A percentile compares a stretch with the other conserved stretches of the same genome.
phyloP scores from a whole-genome alignment of 768 basidiomycete species.

The Pleurotus salmoneostramineus region DNA sequence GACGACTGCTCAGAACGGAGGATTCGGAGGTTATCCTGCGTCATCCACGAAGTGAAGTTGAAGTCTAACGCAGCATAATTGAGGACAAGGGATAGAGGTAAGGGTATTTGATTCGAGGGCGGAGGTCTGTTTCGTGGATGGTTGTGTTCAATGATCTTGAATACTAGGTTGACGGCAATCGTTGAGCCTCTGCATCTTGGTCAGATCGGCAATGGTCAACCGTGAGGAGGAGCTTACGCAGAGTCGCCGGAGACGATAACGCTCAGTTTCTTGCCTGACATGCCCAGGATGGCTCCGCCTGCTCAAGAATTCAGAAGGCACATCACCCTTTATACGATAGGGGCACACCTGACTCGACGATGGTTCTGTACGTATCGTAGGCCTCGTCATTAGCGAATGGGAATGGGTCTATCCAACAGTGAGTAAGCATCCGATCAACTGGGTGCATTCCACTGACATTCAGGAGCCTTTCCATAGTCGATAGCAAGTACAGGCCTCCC shows the following conservation, averaged over 20 bases:
- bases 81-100: conserved; percentile 80
- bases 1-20: conserved; percentile 86
- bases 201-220: conserved; percentile 9
- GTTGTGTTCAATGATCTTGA: conserved; percentile 76
- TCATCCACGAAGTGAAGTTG: conserved; percentile 98
- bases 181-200: conserved; percentile 69
- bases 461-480: conserved; percentile 96
- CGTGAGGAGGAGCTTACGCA: conserved; percentile 59
- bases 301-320: background rate
- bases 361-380: conserved; percentile 82
- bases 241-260: conserved; percentile 90
- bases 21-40: conserved; percentile 75
- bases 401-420: conserved; percentile 71
- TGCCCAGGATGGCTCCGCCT: conserved; percentile 79
- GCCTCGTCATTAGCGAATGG: conserved; percentile 95
- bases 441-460: conserved; percentile 54
- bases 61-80: conserved; percentile 94
- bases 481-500: conserved; percentile 79
- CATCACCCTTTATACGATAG: background rate
- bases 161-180: conserved; percentile 78
- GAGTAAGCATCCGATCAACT: conserved; percentile 6
- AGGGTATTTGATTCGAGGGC: conserved; percentile 45
- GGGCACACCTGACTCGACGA: conserved; percentile 64
- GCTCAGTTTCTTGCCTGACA: conserved; percentile 78
- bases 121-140: conserved; percentile 25